A percentile compares a stretch with the other conserved stretches of the same genome.
Conservation (phyloP, 441 rosid genomes). For the Brassica hybrid region DNA sequence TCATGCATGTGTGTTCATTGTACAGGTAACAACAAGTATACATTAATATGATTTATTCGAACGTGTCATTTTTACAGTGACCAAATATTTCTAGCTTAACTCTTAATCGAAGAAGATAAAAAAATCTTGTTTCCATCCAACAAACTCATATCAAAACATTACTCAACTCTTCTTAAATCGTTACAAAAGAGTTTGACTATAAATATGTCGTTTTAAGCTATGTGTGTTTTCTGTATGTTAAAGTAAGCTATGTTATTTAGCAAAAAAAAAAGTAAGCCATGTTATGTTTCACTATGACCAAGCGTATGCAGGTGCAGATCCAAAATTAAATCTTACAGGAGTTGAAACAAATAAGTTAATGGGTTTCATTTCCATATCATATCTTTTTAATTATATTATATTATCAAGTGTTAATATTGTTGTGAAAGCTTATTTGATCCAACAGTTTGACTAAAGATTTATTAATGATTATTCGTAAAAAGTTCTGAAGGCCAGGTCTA, state of each 20-base stretch:
- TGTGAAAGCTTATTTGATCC: too few species aligned
- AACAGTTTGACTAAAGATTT: too few species aligned
- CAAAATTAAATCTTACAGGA: neutral
- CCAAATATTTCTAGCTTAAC: neutral
- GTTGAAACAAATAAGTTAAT: neutral
- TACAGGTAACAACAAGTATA: neutral
- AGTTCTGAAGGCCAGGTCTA: too few species aligned
- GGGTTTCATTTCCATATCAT: neutral
- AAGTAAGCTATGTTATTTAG: neutral
- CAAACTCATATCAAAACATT: neutral
- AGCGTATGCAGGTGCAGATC: neutral
- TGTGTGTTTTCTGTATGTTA: neutral
- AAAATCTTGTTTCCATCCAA: neutral
- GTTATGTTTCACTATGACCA: conserved; percentile 3
- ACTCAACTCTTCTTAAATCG: neutral
- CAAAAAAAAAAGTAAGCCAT: neutral
- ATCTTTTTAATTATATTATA: too few species aligned
- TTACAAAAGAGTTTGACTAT: neutral
- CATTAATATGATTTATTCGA: neutral
- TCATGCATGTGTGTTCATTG: neutral
- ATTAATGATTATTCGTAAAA: too few species aligned
- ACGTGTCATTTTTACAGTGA: neutral
- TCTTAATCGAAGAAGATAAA: neutral
- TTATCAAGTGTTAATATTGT: too few species aligned
- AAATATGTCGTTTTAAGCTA: neutral